Evolutionary conservation across 1,284 basidiomycete species (phyloP).

Genomic region (Sporisorium graminicola): DNA sequence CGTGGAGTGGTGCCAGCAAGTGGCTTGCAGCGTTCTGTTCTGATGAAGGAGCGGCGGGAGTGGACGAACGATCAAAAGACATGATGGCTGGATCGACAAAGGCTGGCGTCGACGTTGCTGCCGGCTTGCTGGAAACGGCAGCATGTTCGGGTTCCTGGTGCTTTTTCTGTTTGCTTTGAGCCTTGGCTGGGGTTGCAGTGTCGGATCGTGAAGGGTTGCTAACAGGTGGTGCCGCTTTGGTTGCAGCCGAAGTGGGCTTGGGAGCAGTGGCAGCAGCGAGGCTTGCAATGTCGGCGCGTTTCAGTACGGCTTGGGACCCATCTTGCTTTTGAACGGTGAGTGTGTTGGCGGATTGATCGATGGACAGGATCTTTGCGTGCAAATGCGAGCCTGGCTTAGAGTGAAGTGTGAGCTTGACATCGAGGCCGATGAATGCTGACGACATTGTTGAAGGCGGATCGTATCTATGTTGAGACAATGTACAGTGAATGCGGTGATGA

Average conservation of each 20-base stretch:
- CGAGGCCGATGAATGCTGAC: slow-evolving; percentile 46
- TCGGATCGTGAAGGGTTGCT: slow-evolving; percentile 4
- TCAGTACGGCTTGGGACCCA: slow-evolving; percentile 29
- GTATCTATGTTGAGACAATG: neutral
- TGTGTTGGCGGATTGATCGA: slow-evolving; percentile 43
- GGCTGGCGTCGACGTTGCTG: slow-evolving; percentile 7
- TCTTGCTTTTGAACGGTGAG: slow-evolving; percentile 50
- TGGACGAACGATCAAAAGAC: slow-evolving; percentile 16
- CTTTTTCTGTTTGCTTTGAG: slow-evolving; percentile 18
- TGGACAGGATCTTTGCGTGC: slow-evolving; percentile 44
- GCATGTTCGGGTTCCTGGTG: slow-evolving; percentile 7
- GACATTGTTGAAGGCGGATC: slow-evolving; percentile 17
- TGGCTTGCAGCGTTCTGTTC: slow-evolving; percentile 11
- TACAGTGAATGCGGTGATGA: slow-evolving; percentile 4
- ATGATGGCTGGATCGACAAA: slow-evolving; percentile 35
- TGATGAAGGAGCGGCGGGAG: neutral
- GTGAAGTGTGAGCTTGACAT: slow-evolving; percentile 46
- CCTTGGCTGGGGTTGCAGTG: slow-evolving; percentile 12
- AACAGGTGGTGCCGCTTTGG: slow-evolving; percentile 1
- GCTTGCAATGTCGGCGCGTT: slow-evolving; percentile 43
- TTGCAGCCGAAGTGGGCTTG: slow-evolving; percentile 10
- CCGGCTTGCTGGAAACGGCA: slow-evolving; percentile 4
- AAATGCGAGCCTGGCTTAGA: slow-evolving; percentile 26
- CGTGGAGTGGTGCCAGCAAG: slow-evolving; percentile 16
- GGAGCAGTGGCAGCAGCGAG: slow-evolving; percentile 23